Evolutionary conservation across 805 yeast species (phyloP).

Genomic region (Candida mattraensis): DNA sequence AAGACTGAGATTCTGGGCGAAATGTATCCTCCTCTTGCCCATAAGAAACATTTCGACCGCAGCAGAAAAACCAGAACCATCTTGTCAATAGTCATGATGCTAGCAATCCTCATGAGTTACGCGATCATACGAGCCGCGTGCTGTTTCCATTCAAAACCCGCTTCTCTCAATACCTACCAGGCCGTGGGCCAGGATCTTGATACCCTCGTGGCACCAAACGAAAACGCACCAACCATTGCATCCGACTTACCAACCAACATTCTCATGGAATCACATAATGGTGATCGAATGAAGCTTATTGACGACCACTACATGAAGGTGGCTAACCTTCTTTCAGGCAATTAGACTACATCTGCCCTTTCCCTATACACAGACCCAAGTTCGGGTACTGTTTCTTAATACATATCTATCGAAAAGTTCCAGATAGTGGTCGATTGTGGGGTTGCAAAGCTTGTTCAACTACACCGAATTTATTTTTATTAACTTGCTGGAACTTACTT

Average conservation of each 20-base stretch:
- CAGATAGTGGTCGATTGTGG: too few species aligned
- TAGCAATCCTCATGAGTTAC: constrained; percentile 10
- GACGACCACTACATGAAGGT: constrained; percentile 14
- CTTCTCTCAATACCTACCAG: background rate
- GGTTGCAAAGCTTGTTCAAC: too few species aligned
- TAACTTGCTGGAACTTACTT: too few species aligned
- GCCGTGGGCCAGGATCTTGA: constrained; percentile 2
- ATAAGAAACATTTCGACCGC: constrained; percentile 2
- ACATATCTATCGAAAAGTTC: too few species aligned
- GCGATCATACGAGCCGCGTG: constrained; percentile 9
- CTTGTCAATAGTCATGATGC: constrained; percentile 5
- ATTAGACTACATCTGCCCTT: background rate
- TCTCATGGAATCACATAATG: constrained; percentile 1
- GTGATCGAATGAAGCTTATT: constrained; percentile 10
- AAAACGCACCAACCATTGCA: constrained; percentile 3
- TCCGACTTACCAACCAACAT: background rate
- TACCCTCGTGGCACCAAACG: background rate
- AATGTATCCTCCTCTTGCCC: background rate
- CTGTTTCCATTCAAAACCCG: constrained; percentile 4
- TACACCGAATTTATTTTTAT: too few species aligned
- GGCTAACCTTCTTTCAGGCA: constrained; percentile 10
- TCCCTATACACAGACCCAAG: background rate
- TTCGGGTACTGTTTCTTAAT: background rate
- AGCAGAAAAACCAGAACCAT: constrained; percentile 6
- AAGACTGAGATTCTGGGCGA: constrained; percentile 5